Conservation (phyloP, 2,329 filamentous ascomycete genomes). For the Stachybotrys chlorohalonatus region DNA sequence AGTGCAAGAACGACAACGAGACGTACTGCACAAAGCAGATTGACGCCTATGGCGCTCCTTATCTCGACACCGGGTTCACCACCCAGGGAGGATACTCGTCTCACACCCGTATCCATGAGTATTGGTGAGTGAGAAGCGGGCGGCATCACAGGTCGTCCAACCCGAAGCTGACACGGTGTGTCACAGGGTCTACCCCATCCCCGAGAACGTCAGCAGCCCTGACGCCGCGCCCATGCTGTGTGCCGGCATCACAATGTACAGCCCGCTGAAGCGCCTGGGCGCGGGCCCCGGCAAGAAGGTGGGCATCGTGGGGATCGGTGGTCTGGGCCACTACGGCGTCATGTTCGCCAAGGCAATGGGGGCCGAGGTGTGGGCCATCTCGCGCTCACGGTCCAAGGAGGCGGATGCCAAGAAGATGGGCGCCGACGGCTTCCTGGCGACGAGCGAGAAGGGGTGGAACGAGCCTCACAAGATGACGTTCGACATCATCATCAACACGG, state of each 20-base stretch:
- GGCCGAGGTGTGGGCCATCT: conserved; percentile 54
- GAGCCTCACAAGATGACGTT: conserved; percentile 52
- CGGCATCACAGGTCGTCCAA: not conserved
- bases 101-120: conserved; percentile 24
- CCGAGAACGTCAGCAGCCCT: conserved; percentile 54
- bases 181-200: conserved; percentile 60
- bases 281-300: conserved; percentile 72
- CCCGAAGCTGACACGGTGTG: conserved; percentile 2
- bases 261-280: conserved; percentile 67
- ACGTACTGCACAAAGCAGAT: conserved; percentile 29
- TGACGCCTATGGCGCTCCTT: conserved; percentile 42
- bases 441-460: conserved; percentile 48
- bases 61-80: conserved; percentile 41
- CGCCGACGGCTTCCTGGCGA: conserved; percentile 51
- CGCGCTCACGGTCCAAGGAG: conserved; percentile 50
- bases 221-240: conserved; percentile 75
- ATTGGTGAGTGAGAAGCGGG: conserved; percentile 31
- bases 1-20: conserved; percentile 30
- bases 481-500: conserved; percentile 69
- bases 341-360: conserved; percentile 61
- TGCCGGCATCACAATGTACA: conserved; percentile 73
- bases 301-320: conserved; percentile 63
- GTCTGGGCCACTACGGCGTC: conserved; percentile 62
- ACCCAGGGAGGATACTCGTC: conserved; percentile 49
- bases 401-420: conserved; percentile 50